phyloP scores from a whole-genome alignment of 2,329 filamentous ascomycete species.

The Thelonectria olida region DNA sequence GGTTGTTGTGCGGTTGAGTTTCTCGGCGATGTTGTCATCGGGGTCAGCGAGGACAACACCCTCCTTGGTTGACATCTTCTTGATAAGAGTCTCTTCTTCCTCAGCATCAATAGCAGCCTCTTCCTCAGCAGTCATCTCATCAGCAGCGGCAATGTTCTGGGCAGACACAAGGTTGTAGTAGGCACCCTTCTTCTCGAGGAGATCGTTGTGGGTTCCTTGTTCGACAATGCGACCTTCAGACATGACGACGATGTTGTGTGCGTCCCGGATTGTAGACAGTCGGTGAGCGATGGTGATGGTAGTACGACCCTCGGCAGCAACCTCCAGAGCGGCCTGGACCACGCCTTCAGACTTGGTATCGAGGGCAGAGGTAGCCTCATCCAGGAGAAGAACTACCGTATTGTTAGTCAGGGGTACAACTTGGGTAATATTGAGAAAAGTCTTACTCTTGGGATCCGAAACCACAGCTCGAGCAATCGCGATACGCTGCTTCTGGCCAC shows the following conservation, averaged over 20 bases:
- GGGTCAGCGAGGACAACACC: constrained; percentile 61
- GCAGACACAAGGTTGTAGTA: constrained; percentile 90
- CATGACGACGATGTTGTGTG: constrained; percentile 97
- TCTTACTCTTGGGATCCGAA: constrained; percentile 80
- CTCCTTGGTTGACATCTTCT: constrained; percentile 54
- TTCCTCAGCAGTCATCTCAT: constrained; percentile 62
- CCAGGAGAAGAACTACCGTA: constrained; percentile 77
- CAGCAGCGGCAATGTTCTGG: constrained; percentile 78
- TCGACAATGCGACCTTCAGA: constrained; percentile 85
- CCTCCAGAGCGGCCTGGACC: constrained; percentile 91
- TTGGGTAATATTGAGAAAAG: background rate
- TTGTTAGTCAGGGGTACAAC: constrained; percentile 9
- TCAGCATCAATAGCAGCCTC: constrained; percentile 59
- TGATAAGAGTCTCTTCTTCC: constrained; percentile 59
- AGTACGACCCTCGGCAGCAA: constrained; percentile 84
- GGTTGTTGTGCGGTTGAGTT: constrained; percentile 64
- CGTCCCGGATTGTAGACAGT: constrained; percentile 91
- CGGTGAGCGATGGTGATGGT: constrained; percentile 97
- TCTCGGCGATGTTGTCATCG: constrained; percentile 68
- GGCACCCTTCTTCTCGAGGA: constrained; percentile 75
- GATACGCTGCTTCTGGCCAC: constrained; percentile 96
- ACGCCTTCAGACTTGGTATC: constrained; percentile 96
- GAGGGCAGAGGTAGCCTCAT: constrained; percentile 93
- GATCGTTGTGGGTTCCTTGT: constrained; percentile 85
- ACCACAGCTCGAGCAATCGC: constrained; percentile 92